Percentiles rank a stretch among this genome's conserved stretches.
Evolutionary conservation across 305 asterid species (phyloP).

Genomic region (Fraxinus greggii): DNA sequence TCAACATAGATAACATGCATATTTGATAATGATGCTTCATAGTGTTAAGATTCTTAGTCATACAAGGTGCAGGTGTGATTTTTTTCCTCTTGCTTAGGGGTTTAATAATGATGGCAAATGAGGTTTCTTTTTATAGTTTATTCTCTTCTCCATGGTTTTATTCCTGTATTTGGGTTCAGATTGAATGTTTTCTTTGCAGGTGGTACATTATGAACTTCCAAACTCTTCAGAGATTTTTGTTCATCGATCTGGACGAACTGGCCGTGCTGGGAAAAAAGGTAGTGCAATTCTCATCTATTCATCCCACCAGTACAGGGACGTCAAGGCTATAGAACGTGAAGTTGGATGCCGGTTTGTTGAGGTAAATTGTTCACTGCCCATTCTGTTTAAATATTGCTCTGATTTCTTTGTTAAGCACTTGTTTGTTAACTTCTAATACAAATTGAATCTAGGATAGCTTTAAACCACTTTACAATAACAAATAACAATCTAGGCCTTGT

Average conservation of each 20-base stretch:
- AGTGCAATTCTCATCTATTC: constrained; percentile 73
- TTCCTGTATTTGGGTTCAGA: constrained; percentile 5
- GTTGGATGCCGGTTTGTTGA: constrained; percentile 76
- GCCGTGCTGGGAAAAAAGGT: constrained; percentile 98
- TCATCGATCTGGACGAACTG: constrained; percentile 96
- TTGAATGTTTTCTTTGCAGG: constrained; percentile 43
- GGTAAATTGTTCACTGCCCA: constrained; percentile 35
- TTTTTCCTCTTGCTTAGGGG: not conserved
- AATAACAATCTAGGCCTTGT: not conserved
- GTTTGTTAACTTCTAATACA: not conserved
- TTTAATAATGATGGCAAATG: not conserved
- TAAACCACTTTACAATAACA: not conserved
- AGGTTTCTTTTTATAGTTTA: not conserved
- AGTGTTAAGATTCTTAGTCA: constrained; percentile 11
- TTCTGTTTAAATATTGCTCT: constrained; percentile 10
- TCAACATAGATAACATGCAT: not conserved
- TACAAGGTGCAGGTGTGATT: not conserved
- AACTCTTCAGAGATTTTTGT: constrained; percentile 77
- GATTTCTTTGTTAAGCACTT: not conserved
- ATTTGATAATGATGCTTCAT: not conserved
- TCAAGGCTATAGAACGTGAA: constrained; percentile 75
- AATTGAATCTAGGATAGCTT: constrained; percentile 4
- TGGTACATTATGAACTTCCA: constrained; percentile 78
- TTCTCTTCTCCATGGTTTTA: not conserved
- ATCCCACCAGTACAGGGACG: constrained; percentile 58